Evolutionary conservation across 371 early-diverging fungal species (phyloP).

Genomic region (Mortierella sp.): DNA sequence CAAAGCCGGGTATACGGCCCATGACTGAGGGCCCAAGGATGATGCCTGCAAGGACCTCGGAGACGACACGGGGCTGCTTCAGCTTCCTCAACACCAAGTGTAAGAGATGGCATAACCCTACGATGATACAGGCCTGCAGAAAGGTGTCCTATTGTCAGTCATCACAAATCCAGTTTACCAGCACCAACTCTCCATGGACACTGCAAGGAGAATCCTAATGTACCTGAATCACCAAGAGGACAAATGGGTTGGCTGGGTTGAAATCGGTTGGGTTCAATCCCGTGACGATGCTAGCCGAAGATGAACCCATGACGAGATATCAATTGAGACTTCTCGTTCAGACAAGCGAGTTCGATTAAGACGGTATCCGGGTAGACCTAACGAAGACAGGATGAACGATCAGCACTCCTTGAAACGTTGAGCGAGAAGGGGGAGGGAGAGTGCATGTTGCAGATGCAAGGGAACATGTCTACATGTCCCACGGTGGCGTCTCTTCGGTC

Average conservation of each 20-base stretch:
- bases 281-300: slow-evolving; percentile 68
- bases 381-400: too few relatives aligned
- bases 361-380: too few relatives aligned
- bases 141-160: background rate
- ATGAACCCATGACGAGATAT: background rate
- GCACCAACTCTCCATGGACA: too few relatives aligned
- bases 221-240: slow-evolving; percentile 78
- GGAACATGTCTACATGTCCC: too few relatives aligned
- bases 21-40: slow-evolving; percentile 82
- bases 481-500: too few relatives aligned
- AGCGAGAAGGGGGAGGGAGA: too few relatives aligned
- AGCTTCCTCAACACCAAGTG: slow-evolving; percentile 65
- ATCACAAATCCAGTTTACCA: too few relatives aligned
- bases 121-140: slow-evolving; percentile 70
- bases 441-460: too few relatives aligned
- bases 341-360: too few relatives aligned
- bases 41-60: slow-evolving; percentile 84
- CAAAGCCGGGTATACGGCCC: slow-evolving; percentile 76
- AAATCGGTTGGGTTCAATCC: slow-evolving; percentile 70
- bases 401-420: too few relatives aligned
- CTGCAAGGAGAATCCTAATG: background rate
- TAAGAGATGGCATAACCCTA: slow-evolving; percentile 71
- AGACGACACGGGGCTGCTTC: slow-evolving; percentile 80
- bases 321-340: too few relatives aligned
- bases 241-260: slow-evolving; percentile 65